phyloP scores from a whole-genome alignment of 345 rosid species.

The Eucalyptus brandiana region DNA sequence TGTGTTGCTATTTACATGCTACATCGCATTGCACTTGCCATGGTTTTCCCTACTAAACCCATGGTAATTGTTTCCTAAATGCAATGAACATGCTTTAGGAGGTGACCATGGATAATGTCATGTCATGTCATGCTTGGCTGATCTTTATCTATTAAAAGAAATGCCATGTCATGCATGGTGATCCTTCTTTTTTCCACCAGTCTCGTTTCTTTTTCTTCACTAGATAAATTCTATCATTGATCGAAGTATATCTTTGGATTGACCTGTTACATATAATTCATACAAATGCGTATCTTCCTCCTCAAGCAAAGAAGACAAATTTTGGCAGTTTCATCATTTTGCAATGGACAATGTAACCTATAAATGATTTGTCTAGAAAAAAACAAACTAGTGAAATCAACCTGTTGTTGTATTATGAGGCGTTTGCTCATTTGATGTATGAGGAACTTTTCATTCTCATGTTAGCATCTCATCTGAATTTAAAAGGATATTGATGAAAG shows the following conservation, averaged over 20 bases:
- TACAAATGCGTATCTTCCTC: neutral
- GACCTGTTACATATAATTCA: neutral
- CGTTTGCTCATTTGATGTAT: neutral
- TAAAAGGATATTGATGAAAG: neutral
- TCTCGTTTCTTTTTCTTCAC: neutral
- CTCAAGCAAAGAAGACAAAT: neutral
- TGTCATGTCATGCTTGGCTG: neutral
- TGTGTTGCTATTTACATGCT: neutral
- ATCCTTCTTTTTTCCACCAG: neutral
- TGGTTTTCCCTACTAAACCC: neutral
- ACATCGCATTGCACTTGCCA: neutral
- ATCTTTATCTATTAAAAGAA: neutral
- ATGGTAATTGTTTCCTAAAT: neutral
- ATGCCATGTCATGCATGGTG: neutral
- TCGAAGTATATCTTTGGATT: neutral
- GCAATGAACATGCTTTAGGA: neutral
- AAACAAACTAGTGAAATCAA: neutral
- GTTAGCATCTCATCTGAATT: neutral
- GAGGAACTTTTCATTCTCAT: neutral
- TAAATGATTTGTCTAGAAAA: neutral
- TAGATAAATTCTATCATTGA: neutral
- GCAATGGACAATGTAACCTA: neutral
- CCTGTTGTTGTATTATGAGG: neutral
- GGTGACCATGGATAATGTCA: neutral
- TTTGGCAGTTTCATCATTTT: too few species aligned